These are phyloP conservation scores for Huntiella decipiens DNA, from an alignment of 2,329 filamentous ascomycete species.

Conservation along the genomic window DNA sequence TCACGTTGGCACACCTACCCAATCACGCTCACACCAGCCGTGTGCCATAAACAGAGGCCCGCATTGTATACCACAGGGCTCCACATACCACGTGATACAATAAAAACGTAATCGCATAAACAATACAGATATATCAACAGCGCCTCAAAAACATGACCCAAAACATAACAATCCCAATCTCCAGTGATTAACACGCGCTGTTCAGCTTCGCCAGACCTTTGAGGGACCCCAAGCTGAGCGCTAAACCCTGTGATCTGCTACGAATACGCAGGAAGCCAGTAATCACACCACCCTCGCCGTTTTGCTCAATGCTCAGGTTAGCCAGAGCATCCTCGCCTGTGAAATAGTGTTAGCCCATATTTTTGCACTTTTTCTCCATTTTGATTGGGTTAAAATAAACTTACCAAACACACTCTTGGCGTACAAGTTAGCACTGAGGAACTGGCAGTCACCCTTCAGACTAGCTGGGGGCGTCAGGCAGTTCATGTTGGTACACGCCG, in stretches of 20 bases:
- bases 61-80: not conserved
- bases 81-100: not conserved
- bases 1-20: too few relatives aligned
- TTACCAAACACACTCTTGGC: slow-evolving; percentile 94
- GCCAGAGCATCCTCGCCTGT: slow-evolving; percentile 92
- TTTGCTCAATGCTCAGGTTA: slow-evolving; percentile 94
- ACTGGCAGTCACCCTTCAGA: slow-evolving; percentile 92
- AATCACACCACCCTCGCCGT: slow-evolving; percentile 84
- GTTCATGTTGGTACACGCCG: slow-evolving; percentile 98
- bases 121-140: slow-evolving; percentile 8
- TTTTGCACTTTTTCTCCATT: not conserved
- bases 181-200: slow-evolving; percentile 15
- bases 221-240: slow-evolving; percentile 77
- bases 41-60: too few relatives aligned
- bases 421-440: slow-evolving; percentile 91
- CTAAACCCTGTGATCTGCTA: slow-evolving; percentile 87
- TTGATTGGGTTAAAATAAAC: slow-evolving; percentile 20
- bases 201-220: slow-evolving; percentile 82
- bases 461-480: slow-evolving; percentile 92
- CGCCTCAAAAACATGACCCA: not conserved
- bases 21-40: too few relatives aligned
- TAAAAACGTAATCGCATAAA: slow-evolving; percentile 5
- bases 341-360: slow-evolving; percentile 3
- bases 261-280: slow-evolving; percentile 96
- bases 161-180: not conserved